These are phyloP conservation scores for Colletotrichum noveboracense DNA, from an alignment of 2,329 filamentous ascomycete genomes.

Conservation along the genomic window DNA sequence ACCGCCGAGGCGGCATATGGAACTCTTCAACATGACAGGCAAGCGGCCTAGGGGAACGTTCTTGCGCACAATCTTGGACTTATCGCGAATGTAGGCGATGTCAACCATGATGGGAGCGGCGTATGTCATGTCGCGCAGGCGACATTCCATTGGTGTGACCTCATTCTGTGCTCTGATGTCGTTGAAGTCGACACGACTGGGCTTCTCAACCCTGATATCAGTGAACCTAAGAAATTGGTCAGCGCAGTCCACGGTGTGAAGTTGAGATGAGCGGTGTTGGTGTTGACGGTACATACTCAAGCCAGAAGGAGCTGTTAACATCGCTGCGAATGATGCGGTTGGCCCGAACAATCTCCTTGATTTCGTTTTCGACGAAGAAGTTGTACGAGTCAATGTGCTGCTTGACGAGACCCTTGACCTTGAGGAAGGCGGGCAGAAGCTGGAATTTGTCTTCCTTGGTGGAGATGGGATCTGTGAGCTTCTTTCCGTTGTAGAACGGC, in stretches of 20 bases:
- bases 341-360: constrained; percentile 94
- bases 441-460: constrained; percentile 92
- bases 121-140: constrained; percentile 97
- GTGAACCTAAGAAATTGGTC: constrained; percentile 59
- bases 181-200: constrained; percentile 79
- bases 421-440: constrained; percentile 93
- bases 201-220: constrained; percentile 85
- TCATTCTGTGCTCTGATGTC: constrained; percentile 72
- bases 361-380: constrained; percentile 94
- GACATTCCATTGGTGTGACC: constrained; percentile 95
- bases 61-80: constrained; percentile 74
- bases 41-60: constrained; percentile 86
- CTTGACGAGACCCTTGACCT: constrained; percentile 95
- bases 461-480: constrained; percentile 68
- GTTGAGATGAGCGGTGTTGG: neutral
- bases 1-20: constrained; percentile 84
- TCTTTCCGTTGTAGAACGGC: constrained; percentile 73
- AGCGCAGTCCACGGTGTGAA: neutral
- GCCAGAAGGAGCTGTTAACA: constrained; percentile 89
- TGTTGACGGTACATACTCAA: constrained; percentile 60
- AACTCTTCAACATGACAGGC: constrained; percentile 96
- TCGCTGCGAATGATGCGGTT: constrained; percentile 91
- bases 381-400: constrained; percentile 99
- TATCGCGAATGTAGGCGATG: constrained; percentile 86
- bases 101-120: constrained; percentile 93